Evolutionary conservation across 2,329 filamentous ascomycete species (phyloP).

Genomic region (Hypoxylon sp.): DNA sequence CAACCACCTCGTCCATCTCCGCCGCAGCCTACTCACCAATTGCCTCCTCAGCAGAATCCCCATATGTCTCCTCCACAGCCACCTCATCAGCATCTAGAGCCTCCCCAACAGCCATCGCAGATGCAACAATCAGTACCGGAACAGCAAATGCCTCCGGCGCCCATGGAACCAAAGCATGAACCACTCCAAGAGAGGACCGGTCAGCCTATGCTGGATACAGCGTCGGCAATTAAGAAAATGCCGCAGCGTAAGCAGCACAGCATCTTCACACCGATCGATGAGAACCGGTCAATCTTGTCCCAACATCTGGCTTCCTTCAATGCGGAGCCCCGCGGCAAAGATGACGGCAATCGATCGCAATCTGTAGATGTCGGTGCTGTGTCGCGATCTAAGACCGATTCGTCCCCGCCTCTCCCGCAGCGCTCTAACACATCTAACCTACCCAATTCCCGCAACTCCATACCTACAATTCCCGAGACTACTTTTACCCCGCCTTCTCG

Average conservation of each 20-base stretch:
- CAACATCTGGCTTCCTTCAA: constrained; percentile 83
- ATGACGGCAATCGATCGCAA: constrained; percentile 68
- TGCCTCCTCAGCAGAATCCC: constrained; percentile 64
- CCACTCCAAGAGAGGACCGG: constrained; percentile 63
- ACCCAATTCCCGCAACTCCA: constrained; percentile 65
- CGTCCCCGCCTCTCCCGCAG: constrained; percentile 68
- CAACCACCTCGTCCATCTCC: constrained; percentile 68
- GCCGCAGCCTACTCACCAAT: constrained; percentile 69
- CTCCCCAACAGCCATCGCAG: constrained; percentile 62
- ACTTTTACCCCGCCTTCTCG: constrained; percentile 79
- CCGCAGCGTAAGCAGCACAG: constrained; percentile 87
- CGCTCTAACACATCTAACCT: constrained; percentile 66
- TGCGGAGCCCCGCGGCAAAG: constrained; percentile 64
- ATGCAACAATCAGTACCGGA: constrained; percentile 60
- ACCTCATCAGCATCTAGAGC: constrained; percentile 60
- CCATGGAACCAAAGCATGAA: constrained; percentile 67
- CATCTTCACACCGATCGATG: constrained; percentile 98
- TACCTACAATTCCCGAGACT: constrained; percentile 76
- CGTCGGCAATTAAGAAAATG: constrained; percentile 70
- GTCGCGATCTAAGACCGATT: constrained; percentile 65
- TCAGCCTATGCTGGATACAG: constrained; percentile 66
- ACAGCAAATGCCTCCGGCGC: constrained; percentile 63
- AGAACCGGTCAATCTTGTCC: constrained; percentile 88
- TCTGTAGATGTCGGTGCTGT: constrained; percentile 75
- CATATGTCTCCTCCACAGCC: constrained; percentile 70